phyloP scores from a whole-genome alignment of 2,329 filamentous ascomycete species.

The Knufia fluminis region DNA sequence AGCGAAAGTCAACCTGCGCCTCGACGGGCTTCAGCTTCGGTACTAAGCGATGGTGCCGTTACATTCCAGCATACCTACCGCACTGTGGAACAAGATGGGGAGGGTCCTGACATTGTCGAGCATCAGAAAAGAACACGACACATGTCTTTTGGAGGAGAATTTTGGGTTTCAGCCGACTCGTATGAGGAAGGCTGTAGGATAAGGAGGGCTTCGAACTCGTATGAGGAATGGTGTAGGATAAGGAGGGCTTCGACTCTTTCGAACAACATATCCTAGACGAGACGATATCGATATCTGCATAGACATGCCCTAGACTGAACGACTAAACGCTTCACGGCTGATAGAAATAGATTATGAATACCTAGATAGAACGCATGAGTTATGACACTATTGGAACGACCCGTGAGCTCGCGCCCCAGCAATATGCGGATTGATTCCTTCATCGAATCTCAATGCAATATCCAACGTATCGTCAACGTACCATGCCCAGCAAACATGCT shows the following conservation, averaged over 20 bases:
- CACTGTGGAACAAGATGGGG: not conserved
- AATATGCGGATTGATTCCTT: not conserved
- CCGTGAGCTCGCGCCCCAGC: not conserved
- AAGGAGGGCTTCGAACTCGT: not conserved
- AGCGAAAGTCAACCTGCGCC: too few species aligned
- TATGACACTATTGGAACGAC: not conserved
- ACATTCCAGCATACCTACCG: not conserved
- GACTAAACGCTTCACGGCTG: not conserved
- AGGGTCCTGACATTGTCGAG: not conserved
- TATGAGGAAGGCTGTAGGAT: not conserved
- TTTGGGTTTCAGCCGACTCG: not conserved
- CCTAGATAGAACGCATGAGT: not conserved
- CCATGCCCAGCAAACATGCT: too few species aligned
- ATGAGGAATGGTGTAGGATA: not conserved
- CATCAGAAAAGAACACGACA: not conserved
- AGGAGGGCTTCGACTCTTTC: not conserved
- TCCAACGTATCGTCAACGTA: too few species aligned
- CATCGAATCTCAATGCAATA: too few species aligned
- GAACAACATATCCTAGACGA: not conserved
- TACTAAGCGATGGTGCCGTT: too few species aligned
- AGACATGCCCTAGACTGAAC: not conserved
- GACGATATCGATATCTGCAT: not conserved
- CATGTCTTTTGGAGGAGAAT: not conserved
- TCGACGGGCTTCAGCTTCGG: too few species aligned
- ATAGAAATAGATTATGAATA: not conserved